phyloP scores from a whole-genome alignment of 257 asterid genomes.

The Cruciata laevipes region DNA sequence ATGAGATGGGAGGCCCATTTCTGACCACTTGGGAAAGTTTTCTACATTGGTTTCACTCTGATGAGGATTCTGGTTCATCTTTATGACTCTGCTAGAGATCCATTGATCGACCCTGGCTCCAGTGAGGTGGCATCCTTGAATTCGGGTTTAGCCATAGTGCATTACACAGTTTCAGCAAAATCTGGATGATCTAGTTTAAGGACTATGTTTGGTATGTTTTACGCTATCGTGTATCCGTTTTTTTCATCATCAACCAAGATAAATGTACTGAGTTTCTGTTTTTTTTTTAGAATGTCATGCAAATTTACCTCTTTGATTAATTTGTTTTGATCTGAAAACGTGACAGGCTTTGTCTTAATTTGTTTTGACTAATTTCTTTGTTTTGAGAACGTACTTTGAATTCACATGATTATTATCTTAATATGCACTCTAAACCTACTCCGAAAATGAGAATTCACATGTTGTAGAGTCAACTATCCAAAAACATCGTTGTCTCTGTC shows the following conservation, averaged over 20 bases:
- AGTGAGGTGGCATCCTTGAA: neutral
- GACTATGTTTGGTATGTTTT: no score
- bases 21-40: conserved; percentile 11
- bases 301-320: no score
- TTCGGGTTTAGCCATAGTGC: neutral
- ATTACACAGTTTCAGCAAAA: conserved; percentile 5
- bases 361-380: no score
- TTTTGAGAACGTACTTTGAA: no score
- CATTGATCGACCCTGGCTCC: neutral
- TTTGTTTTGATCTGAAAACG: no score
- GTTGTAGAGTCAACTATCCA: neutral
- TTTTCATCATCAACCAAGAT: no score
- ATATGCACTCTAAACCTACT: neutral
- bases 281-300: no score
- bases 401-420: neutral
- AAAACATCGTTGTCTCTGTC: neutral
- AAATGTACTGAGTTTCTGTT: no score
- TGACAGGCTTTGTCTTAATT: no score
- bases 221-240: no score
- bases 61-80: conserved; percentile 7
- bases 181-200: neutral
- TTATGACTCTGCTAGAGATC: conserved; percentile 16
- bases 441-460: neutral
- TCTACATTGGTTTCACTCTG: conserved; percentile 16
- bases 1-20: conserved; percentile 3